Conservation (phyloP, 2,329 filamentous ascomycete genomes). For the Aspergillus phoenicis region DNA sequence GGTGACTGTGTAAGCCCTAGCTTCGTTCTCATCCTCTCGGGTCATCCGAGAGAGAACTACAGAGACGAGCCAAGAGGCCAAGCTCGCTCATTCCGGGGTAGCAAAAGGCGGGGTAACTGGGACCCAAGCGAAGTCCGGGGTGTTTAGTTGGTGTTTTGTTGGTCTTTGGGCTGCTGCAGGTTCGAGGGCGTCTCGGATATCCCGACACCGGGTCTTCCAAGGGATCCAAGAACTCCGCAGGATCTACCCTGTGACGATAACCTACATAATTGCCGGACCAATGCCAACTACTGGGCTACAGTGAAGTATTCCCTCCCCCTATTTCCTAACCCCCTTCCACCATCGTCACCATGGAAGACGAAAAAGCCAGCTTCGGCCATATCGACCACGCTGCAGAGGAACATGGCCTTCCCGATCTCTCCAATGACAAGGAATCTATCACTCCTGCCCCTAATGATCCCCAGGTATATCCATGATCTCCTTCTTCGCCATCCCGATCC, state of each 20-base stretch:
- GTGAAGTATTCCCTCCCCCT: too few relatives aligned
- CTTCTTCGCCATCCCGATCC: not conserved
- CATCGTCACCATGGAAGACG: constrained; percentile 5
- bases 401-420: not conserved
- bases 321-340: not conserved
- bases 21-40: too few relatives aligned
- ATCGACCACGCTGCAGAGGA: constrained; percentile 10
- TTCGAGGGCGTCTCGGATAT: not conserved
- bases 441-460: constrained; percentile 21
- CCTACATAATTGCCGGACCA: not conserved
- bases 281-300: not conserved
- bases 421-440: not conserved
- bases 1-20: too few relatives aligned
- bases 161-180: not conserved
- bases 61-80: too few relatives aligned
- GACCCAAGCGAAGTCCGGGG: not conserved
- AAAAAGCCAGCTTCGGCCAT: constrained; percentile 5
- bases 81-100: not conserved
- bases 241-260: not conserved
- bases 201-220: not conserved
- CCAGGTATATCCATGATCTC: constrained; percentile 15
- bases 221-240: too few relatives aligned
- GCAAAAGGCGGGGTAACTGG: not conserved
- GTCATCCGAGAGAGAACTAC: too few relatives aligned
- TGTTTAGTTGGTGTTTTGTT: not conserved